Percentiles rank a stretch among this genome's conserved stretches.
Conservation (phyloP, 1,284 basidiomycete genomes). For the Trichosporon sp. region DNA sequence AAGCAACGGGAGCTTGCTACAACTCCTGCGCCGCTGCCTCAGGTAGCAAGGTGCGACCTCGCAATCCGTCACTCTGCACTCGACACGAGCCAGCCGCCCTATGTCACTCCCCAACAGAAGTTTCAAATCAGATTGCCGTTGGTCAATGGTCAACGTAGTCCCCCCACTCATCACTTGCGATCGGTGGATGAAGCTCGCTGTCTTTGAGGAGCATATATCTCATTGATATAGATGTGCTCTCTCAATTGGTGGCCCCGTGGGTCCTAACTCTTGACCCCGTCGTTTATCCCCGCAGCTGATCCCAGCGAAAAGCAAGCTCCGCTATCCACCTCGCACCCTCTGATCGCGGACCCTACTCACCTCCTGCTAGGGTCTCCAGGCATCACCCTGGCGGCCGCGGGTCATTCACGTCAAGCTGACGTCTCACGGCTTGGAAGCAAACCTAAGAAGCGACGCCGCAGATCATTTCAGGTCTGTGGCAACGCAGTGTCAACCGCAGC, state of each 20-base stretch:
- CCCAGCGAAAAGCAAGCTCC: not conserved
- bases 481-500: too few relatives aligned
- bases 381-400: not conserved
- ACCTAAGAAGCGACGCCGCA: not conserved
- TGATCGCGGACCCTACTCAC: not conserved
- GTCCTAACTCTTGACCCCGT: not conserved
- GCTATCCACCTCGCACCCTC: not conserved
- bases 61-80: not conserved
- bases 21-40: not conserved
- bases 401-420: not conserved
- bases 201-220: too few relatives aligned
- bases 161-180: not conserved
- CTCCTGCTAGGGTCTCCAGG: not conserved
- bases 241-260: not conserved
- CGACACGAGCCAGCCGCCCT: not conserved
- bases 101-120: not conserved
- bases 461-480: not conserved
- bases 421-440: not conserved
- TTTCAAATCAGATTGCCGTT: slow-evolving; percentile 32
- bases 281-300: not conserved
- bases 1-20: not conserved
- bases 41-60: not conserved
- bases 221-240: too few relatives aligned
- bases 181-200: too few relatives aligned
- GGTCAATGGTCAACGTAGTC: slow-evolving; percentile 24